Conservation (phyloP, 495 filamentous ascomycete species). For the Pyrenula aspistea region DNA sequence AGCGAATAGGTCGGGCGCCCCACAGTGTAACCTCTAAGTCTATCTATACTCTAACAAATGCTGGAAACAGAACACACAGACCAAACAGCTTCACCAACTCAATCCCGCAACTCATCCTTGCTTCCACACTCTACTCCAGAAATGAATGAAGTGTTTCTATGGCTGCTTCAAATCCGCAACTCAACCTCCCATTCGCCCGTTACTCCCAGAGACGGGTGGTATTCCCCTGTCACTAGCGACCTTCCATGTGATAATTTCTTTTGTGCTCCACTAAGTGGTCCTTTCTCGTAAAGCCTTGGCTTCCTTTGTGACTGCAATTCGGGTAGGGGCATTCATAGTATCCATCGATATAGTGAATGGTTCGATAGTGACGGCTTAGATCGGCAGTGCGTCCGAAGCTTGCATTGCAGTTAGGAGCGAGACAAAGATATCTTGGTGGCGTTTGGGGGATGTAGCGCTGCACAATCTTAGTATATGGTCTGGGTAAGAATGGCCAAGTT, state of each 20-base stretch:
- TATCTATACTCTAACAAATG: no score
- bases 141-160: no score
- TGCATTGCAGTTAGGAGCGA: constrained; percentile 30
- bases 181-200: no score
- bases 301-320: constrained; percentile 69
- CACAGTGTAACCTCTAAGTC: no score
- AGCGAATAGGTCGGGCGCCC: no score
- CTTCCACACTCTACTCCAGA: no score
- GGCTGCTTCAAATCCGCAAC: no score
- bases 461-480: neutral
- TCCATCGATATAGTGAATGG: constrained; percentile 39
- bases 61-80: no score
- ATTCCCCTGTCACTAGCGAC: neutral
- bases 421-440: constrained; percentile 28
- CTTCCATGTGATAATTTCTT: constrained; percentile 51
- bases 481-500: neutral
- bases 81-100: no score
- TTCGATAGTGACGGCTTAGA: constrained; percentile 39
- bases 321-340: constrained; percentile 63
- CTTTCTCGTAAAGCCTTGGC: constrained; percentile 69
- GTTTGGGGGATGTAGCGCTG: constrained; percentile 2
- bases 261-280: constrained; percentile 87
- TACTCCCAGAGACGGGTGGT: no score
- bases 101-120: no score
- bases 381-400: constrained; percentile 41